Conservation (phyloP, 148 eudicot species). For the Nepenthes mirabilis region DNA sequence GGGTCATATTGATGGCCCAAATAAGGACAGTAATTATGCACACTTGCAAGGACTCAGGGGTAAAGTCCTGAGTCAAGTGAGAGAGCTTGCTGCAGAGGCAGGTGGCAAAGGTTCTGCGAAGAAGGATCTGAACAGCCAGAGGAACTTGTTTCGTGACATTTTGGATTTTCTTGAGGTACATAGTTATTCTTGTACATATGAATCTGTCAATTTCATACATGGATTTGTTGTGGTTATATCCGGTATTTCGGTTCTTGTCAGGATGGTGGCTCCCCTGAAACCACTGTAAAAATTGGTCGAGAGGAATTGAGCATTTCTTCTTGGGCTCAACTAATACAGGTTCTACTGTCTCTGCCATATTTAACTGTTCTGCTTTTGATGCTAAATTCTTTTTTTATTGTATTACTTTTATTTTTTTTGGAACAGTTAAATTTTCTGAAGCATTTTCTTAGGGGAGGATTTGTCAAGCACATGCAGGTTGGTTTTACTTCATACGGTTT, state of each 20-base stretch:
- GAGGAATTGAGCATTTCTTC: conserved; percentile 40
- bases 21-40: conserved; percentile 14
- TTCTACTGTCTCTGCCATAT: conserved; percentile 6
- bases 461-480: conserved; percentile 90
- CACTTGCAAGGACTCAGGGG: conserved; percentile 45
- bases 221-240: background rate
- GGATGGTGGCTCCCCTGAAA: conserved; percentile 66
- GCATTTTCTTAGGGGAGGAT: conserved; percentile 80
- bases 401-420: background rate
- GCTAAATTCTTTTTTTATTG: background rate
- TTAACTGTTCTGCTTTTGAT: background rate
- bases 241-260: conserved; percentile 8
- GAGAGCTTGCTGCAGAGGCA: conserved; percentile 58
- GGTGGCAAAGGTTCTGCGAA: conserved; percentile 68
- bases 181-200: background rate
- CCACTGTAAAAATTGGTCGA: conserved; percentile 64
- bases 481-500: background rate
- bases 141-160: conserved; percentile 51
- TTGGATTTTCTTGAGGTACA: conserved; percentile 66
- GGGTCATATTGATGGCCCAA: conserved; percentile 20
- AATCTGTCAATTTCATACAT: background rate
- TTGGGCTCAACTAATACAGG: conserved; percentile 80
- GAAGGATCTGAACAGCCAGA: conserved; percentile 68
- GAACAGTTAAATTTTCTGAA: conserved; percentile 64
- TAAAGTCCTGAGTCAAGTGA: conserved; percentile 58